Conservation (phyloP, 2,329 filamentous ascomycete genomes). For the Penicillium polonicum region DNA sequence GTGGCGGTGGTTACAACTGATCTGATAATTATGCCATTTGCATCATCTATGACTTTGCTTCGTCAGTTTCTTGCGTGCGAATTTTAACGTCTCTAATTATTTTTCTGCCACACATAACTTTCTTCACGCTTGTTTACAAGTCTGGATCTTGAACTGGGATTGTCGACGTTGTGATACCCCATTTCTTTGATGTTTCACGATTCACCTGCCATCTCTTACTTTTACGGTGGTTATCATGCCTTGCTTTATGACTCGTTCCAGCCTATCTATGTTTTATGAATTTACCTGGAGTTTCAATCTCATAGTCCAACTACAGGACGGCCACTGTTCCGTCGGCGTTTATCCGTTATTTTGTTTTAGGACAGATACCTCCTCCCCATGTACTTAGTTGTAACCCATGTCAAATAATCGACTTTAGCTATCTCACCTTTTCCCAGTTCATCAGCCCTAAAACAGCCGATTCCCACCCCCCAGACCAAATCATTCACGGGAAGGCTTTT, state of each 20-base stretch:
- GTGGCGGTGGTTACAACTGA: constrained; percentile 33
- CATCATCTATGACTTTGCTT: constrained; percentile 1
- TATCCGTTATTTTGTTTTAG: constrained; percentile 12
- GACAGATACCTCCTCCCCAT: constrained; percentile 38
- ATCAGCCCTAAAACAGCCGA: background rate
- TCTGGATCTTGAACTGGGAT: constrained; percentile 13
- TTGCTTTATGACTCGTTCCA: constrained; percentile 7
- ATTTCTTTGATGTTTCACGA: constrained; percentile 26
- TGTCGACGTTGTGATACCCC: constrained; percentile 29
- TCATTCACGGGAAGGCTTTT: background rate
- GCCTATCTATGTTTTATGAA: background rate
- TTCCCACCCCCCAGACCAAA: background rate
- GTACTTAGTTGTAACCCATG: constrained; percentile 31
- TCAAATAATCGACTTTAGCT: constrained; percentile 20
- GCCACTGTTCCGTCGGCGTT: constrained; percentile 15
- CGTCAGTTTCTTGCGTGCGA: constrained; percentile 7
- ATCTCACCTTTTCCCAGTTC: background rate
- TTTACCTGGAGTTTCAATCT: constrained; percentile 8
- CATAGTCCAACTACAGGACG: constrained; percentile 1
- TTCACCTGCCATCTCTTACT: constrained; percentile 10
- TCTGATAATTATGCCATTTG: constrained; percentile 4
- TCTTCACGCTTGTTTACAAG: constrained; percentile 16
- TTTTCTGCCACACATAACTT: constrained; percentile 16
- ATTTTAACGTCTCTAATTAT: constrained; percentile 1
- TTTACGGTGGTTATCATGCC: constrained; percentile 8